phyloP scores from a whole-genome alignment of 805 yeast species.

The Komagataella kurtzmanii region DNA sequence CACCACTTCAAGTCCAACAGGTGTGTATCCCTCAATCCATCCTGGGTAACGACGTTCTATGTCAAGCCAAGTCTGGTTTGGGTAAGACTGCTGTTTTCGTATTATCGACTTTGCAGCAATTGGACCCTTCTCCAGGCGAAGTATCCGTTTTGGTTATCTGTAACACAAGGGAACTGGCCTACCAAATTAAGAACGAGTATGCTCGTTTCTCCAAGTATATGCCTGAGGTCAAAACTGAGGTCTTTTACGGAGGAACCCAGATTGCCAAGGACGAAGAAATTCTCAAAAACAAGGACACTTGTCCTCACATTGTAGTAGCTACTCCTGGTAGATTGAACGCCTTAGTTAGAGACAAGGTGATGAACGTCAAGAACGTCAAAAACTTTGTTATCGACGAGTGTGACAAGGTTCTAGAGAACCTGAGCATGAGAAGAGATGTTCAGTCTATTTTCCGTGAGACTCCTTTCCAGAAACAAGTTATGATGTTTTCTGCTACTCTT shows the following conservation, averaged over 20 bases:
- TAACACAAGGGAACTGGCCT: conserved; percentile 98
- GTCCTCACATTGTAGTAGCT: conserved; percentile 95
- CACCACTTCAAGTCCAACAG: conserved; percentile 62
- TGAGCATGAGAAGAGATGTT: conserved; percentile 96
- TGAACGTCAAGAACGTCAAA: conserved; percentile 81
- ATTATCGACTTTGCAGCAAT: conserved; percentile 87
- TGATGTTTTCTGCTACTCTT: conserved; percentile 98
- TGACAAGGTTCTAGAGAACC: conserved; percentile 82
- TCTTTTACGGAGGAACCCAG: conserved; percentile 92
- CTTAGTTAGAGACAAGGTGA: conserved; percentile 78
- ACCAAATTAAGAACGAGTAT: conserved; percentile 95
- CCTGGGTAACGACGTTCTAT: conserved; percentile 92
- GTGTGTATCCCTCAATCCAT: conserved; percentile 96
- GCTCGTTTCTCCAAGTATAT: conserved; percentile 95
- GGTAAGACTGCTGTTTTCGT: conserved; percentile 99
- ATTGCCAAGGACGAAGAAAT: conserved; percentile 75
- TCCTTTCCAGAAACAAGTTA: conserved; percentile 96
- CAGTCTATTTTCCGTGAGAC: conserved; percentile 96
- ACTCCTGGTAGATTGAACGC: conserved; percentile 98
- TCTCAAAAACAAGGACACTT: conserved; percentile 81
- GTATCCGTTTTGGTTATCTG: conserved; percentile 89
- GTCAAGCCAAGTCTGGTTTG: conserved; percentile 99
- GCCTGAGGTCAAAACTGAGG: conserved; percentile 96
- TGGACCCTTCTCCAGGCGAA: conserved; percentile 96
- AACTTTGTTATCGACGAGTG: conserved; percentile 96